These are phyloP conservation scores for Prunus salicina DNA, from an alignment of 306 rosid genomes.

Conservation along the genomic window DNA sequence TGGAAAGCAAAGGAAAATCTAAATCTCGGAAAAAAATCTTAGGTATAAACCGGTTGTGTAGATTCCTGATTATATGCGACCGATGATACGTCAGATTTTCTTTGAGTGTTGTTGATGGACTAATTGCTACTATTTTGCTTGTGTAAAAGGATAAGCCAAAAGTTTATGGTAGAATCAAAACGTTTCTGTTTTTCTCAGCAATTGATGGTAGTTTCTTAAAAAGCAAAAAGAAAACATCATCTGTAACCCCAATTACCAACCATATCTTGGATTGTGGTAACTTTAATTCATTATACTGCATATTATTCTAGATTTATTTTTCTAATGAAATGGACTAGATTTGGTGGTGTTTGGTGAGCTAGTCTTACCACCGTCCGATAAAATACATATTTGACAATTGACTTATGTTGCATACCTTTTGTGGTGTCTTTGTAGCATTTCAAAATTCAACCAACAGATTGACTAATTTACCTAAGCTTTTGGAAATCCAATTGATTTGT, in stretches of 20 bases:
- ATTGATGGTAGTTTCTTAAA: not conserved
- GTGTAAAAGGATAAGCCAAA: not conserved
- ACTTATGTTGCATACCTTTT: not conserved
- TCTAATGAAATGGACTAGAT: not conserved
- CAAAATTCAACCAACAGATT: not conserved
- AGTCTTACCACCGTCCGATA: constrained; percentile 6
- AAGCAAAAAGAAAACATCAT: too few relatives aligned
- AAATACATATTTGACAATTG: not conserved
- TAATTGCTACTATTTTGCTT: not conserved
- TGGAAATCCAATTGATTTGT: not conserved
- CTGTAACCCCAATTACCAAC: too few relatives aligned
- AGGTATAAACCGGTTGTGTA: too few relatives aligned
- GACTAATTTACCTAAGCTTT: not conserved
- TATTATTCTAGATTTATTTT: not conserved
- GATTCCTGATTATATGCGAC: too few relatives aligned
- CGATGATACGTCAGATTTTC: too few relatives aligned
- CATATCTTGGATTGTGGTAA: too few relatives aligned
- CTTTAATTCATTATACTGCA: not conserved
- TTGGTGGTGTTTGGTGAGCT: constrained; percentile 9
- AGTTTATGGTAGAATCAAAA: not conserved
- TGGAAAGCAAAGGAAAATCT: not conserved
- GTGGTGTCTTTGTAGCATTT: not conserved
- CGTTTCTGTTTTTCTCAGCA: not conserved
- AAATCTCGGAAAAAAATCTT: too few relatives aligned
- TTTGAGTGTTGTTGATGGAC: too few relatives aligned